Percentiles rank a stretch among this genome's conserved stretches.
These are phyloP conservation scores for Cladosporium cucumerinum DNA, from an alignment of 2,329 filamentous ascomycete genomes.

Conservation along the genomic window DNA sequence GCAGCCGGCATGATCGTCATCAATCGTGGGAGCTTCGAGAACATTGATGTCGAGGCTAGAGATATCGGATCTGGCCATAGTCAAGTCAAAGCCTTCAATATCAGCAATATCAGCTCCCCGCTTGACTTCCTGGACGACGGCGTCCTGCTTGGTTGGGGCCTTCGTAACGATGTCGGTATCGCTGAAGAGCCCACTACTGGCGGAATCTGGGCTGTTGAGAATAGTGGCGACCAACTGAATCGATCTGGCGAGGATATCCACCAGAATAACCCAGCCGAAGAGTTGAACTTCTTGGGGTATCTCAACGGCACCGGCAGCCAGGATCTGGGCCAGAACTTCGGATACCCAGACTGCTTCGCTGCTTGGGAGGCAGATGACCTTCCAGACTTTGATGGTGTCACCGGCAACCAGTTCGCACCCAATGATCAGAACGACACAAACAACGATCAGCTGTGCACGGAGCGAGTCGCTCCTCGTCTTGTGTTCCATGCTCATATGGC, in stretches of 20 bases:
- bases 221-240: slow-evolving; percentile 62
- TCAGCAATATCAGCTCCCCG: slow-evolving; percentile 34
- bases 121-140: slow-evolving; percentile 53
- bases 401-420: slow-evolving; percentile 52
- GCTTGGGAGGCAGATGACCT: slow-evolving; percentile 57
- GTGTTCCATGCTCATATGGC: slow-evolving; percentile 66
- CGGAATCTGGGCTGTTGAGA: slow-evolving; percentile 61
- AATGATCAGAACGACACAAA: slow-evolving; percentile 43
- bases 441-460: slow-evolving; percentile 47
- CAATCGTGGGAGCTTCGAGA: slow-evolving; percentile 61
- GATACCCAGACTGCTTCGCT: slow-evolving; percentile 68
- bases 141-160: slow-evolving; percentile 59
- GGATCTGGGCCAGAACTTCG: slow-evolving; percentile 57
- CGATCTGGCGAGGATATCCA: slow-evolving; percentile 39
- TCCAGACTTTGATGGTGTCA: slow-evolving; percentile 44
- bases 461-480: slow-evolving; percentile 48
- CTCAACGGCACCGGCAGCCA: slow-evolving; percentile 49
- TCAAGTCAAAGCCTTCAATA: slow-evolving; percentile 64
- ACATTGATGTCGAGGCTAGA: slow-evolving; percentile 57
- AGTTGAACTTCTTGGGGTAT: slow-evolving; percentile 68
- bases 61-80: slow-evolving; percentile 56
- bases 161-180: slow-evolving; percentile 69
- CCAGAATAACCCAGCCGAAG: slow-evolving; percentile 47
- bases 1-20: slow-evolving; percentile 58
- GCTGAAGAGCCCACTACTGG: slow-evolving; percentile 57